phyloP scores from a whole-genome alignment of 306 rosid genomes.

The Nissolia schottii region DNA sequence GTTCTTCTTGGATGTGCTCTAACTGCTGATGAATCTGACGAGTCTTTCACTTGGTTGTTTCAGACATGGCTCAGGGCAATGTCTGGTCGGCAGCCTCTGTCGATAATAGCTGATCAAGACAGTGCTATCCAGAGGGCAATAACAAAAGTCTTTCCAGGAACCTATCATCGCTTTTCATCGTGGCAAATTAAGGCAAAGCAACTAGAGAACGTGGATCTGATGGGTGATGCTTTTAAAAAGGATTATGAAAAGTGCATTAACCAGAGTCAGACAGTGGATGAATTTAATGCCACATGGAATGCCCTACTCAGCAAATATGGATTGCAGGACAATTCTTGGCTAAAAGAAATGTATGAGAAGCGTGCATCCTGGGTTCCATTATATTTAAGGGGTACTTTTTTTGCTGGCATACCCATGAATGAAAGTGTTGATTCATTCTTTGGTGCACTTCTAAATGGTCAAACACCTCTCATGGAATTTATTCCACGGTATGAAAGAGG shows the following conservation, averaged over 20 bases:
- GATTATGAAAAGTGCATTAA: slow-evolving; percentile 78
- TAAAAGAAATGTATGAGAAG: slow-evolving; percentile 78
- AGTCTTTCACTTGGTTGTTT: slow-evolving; percentile 88
- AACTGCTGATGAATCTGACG: slow-evolving; percentile 81
- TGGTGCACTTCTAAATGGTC: slow-evolving; percentile 68
- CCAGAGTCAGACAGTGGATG: slow-evolving; percentile 69
- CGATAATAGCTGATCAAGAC: slow-evolving; percentile 90
- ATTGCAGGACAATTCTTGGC: slow-evolving; percentile 69
- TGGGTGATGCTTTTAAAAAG: slow-evolving; percentile 56
- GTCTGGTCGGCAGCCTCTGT: slow-evolving; percentile 69
- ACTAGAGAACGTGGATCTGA: slow-evolving; percentile 52
- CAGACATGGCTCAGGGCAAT: slow-evolving; percentile 90
- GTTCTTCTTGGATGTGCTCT: slow-evolving; percentile 96
- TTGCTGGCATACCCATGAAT: slow-evolving; percentile 77
- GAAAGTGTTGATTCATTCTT: slow-evolving; percentile 72
- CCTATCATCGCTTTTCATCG: slow-evolving; percentile 76
- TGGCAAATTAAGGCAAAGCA: slow-evolving; percentile 89
- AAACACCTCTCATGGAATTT: slow-evolving; percentile 68
- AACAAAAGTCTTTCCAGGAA: slow-evolving; percentile 62
- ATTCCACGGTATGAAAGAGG: slow-evolving; percentile 77
- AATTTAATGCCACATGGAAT: slow-evolving; percentile 76
- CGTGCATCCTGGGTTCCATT: slow-evolving; percentile 87
- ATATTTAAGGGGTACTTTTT: slow-evolving; percentile 65
- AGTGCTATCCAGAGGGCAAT: slow-evolving; percentile 72
- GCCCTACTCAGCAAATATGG: slow-evolving; percentile 64